These are phyloP conservation scores for Sugiyamaella japonica DNA, from an alignment of 1,139 yeast genomes.

Conservation along the genomic window DNA sequence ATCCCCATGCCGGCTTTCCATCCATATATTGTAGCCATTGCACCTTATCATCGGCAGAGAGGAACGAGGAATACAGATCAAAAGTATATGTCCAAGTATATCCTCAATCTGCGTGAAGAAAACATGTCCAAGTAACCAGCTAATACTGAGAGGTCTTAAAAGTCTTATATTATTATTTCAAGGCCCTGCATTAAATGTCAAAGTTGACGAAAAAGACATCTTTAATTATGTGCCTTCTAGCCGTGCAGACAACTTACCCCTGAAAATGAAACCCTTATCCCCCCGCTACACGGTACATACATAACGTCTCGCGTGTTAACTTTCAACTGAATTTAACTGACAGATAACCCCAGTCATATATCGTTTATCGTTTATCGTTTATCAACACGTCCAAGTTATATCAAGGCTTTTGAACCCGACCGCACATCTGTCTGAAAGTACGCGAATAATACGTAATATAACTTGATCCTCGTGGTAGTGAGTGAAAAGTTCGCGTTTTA, in stretches of 20 bases:
- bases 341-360: not conserved
- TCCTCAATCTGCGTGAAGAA: too few species aligned
- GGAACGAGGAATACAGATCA: too few species aligned
- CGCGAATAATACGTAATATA: not conserved
- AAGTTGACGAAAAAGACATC: too few species aligned
- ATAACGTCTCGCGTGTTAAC: constrained; percentile 14
- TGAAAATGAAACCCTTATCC: constrained; percentile 5
- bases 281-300: constrained; percentile 7
- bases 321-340: not conserved
- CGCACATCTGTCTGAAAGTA: not conserved
- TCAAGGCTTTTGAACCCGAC: not conserved
- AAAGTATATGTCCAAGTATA: too few species aligned
- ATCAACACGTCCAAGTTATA: not conserved
- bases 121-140: too few species aligned
- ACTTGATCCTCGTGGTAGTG: not conserved
- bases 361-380: not conserved
- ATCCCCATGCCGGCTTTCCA: too few species aligned
- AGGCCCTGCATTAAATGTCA: too few species aligned
- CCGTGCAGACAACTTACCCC: constrained; percentile 3
- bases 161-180: too few species aligned
- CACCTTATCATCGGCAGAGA: too few species aligned
- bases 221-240: not conserved
- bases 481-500: constrained; percentile 8
- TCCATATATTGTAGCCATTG: too few species aligned
- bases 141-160: too few species aligned